Evolutionary conservation across 306 rosid genomes (phyloP), one percentile per base, ranked within the genome.

Genomic region (Vigna angularis): DNA sequence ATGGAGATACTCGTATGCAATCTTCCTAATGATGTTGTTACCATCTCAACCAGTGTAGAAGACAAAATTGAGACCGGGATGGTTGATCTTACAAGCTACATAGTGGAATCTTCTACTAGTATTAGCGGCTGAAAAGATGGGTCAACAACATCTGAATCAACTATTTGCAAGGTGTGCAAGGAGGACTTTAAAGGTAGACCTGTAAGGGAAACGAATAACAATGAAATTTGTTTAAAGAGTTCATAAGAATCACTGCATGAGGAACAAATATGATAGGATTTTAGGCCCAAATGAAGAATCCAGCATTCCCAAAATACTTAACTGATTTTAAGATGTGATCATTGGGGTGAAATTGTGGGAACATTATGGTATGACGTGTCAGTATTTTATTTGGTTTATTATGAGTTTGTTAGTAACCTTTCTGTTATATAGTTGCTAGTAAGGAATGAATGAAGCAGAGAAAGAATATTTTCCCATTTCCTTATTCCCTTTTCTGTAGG

Each of bases 31-130:
- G 84, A 79, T 40, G 86, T 77, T 26, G 78, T 74, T 51, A 72
- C 76, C 40, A 76, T 68, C 38, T 78, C 86, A 10, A 77, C 82
- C 76, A 73, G 79, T 70, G 75, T 86, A 56, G 98, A 93, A 73
- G 93, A 88, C 73, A 87, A 75, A 70, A 91, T 89, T 50, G 96
- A 88, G 77, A 93, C 93, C 62, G 89, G 86, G 88, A 88, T 81
- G 84, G 93, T 83, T 18, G 91, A 91, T 83, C 89, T 84, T 63
- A 84, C 87, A 20, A 81, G 90, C 84, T 91, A 70, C 67, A 53
- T 75, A 5, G 78, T 72, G 16, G 94, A 88, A 79, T 57, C 80
- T 77, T 86, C 85, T 74, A 69, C 84, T 75, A 86, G 84, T 24
- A 82, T 83, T n/a, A 86, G 88, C 81, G 86, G 85, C 45, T 88